These are phyloP conservation scores for Sugiyamaella floridensis DNA, from an alignment of 805 yeast genomes.

Conservation along the genomic window DNA sequence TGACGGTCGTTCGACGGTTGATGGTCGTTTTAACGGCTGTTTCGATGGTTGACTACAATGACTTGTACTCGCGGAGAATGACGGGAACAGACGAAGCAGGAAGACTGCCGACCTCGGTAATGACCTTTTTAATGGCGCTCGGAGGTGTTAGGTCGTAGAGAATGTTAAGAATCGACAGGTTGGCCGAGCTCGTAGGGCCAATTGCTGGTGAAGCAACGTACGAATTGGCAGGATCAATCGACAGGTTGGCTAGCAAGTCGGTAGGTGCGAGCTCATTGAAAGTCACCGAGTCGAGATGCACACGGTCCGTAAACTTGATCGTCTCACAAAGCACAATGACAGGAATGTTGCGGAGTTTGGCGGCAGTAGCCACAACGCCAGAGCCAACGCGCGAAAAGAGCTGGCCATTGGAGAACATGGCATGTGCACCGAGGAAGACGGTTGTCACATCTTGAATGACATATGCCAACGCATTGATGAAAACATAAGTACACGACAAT, in stretches of 20 bases:
- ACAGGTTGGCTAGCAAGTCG: slow-evolving; percentile 27
- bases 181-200: slow-evolving; percentile 26
- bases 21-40: no score
- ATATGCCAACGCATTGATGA: slow-evolving; percentile 72
- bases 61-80: slow-evolving; percentile 83
- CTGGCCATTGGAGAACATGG: slow-evolving; percentile 92
- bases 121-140: slow-evolving; percentile 84
- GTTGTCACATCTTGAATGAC: slow-evolving; percentile 81
- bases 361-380: slow-evolving; percentile 87
- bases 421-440: slow-evolving; percentile 93
- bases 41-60: no score
- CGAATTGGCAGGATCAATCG: slow-evolving; percentile 21
- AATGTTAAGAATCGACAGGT: slow-evolving; percentile 68
- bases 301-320: slow-evolving; percentile 88
- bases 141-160: slow-evolving; percentile 95
- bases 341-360: slow-evolving; percentile 81
- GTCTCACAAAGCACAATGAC: slow-evolving; percentile 94
- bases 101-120: slow-evolving; percentile 91
- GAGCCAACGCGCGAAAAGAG: slow-evolving; percentile 92
- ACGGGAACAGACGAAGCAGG: slow-evolving; percentile 99
- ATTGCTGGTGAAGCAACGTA: slow-evolving; percentile 17
- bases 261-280: slow-evolving; percentile 62
- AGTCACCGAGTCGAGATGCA: slow-evolving; percentile 93
- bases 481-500: slow-evolving; percentile 67
- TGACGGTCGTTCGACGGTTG: no score